Percentiles rank a stretch among this genome's conserved stretches.
These are phyloP conservation scores for Erythrophleum fordii DNA, from an alignment of 306 rosid species.

Conservation along the genomic window DNA sequence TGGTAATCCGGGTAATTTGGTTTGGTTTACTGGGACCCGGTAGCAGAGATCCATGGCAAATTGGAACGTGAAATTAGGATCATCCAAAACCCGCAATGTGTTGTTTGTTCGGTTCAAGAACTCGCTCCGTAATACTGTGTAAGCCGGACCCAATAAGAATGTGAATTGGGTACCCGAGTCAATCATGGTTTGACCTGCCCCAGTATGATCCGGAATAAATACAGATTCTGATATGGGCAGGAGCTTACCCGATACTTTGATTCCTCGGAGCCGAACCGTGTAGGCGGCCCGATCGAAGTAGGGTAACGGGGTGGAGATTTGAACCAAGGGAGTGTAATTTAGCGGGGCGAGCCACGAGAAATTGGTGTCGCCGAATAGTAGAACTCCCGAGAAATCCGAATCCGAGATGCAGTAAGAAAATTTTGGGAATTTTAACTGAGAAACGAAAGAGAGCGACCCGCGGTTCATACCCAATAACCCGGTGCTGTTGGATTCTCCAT, in stretches of 20 bases:
- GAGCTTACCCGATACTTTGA: conserved; percentile 54
- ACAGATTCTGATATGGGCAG: conserved; percentile 47
- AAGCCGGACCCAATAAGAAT: conserved; percentile 76
- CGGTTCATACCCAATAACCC: conserved; percentile 95
- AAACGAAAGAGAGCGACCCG: conserved; percentile 72
- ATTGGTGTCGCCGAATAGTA: conserved; percentile 68
- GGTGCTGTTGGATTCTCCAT: conserved; percentile 59
- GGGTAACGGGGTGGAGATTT: conserved; percentile 70
- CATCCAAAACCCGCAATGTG: conserved; percentile 52
- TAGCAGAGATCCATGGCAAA: conserved; percentile 80
- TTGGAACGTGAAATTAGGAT: conserved; percentile 69
- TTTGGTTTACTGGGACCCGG: conserved; percentile 48
- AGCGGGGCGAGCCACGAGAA: conserved; percentile 61
- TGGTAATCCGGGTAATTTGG: conserved; percentile 52
- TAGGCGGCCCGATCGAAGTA: conserved; percentile 80
- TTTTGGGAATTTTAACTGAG: conserved; percentile 69
- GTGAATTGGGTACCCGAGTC: conserved; percentile 93
- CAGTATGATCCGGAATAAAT: conserved; percentile 78
- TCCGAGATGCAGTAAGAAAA: conserved; percentile 91
- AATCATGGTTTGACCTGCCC: conserved; percentile 90
- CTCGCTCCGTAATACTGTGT: conserved; percentile 53
- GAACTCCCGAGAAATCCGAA: conserved; percentile 67
- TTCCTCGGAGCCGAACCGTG: conserved; percentile 64
- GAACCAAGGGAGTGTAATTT: conserved; percentile 71
- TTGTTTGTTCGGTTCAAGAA: conserved; percentile 56